phyloP scores from a whole-genome alignment of 2,329 filamentous ascomycete genomes.

The Cladosporium sp. region DNA sequence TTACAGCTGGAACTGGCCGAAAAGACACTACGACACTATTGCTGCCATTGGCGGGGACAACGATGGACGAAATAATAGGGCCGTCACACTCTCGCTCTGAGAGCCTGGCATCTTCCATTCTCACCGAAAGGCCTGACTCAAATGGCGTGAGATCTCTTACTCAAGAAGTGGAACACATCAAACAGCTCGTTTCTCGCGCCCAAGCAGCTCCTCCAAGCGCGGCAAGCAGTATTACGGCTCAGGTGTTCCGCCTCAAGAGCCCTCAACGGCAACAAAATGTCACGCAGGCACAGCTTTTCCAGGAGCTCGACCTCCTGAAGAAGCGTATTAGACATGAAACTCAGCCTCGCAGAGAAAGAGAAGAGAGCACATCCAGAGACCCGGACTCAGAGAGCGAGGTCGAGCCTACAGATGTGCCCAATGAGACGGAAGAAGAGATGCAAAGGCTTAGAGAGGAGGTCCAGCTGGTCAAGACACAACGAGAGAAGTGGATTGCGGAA shows the following conservation, averaged over 20 bases:
- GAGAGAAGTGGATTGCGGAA: conserved; percentile 30
- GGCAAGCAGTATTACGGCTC: conserved; percentile 20
- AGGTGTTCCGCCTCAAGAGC: conserved; percentile 19
- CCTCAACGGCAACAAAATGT: conserved; percentile 14
- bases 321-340: conserved; percentile 25
- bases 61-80: conserved; percentile 5
- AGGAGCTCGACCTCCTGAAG: conserved; percentile 27
- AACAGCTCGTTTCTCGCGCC: conserved; percentile 18
- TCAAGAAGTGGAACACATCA: conserved; percentile 25
- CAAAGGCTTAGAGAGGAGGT: conserved; percentile 25
- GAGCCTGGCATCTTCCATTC: conserved; percentile 13
- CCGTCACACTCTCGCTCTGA: conserved; percentile 1
- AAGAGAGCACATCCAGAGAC: conserved; percentile 10
- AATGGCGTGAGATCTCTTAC: conserved; percentile 15
- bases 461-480: conserved; percentile 21
- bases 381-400: conserved; percentile 26
- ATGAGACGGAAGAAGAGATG: conserved; percentile 30
- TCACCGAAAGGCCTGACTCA: not conserved
- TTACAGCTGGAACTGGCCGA: not conserved
- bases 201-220: conserved; percentile 15
- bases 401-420: conserved; percentile 20
- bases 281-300: conserved; percentile 18
- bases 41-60: not conserved
- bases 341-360: not conserved
- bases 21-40: not conserved